Percentiles rank a stretch among this genome's conserved stretches.
phyloP scores from a whole-genome alignment of 2,329 filamentous ascomycete genomes.

The Chalaropsis thielavioides region DNA sequence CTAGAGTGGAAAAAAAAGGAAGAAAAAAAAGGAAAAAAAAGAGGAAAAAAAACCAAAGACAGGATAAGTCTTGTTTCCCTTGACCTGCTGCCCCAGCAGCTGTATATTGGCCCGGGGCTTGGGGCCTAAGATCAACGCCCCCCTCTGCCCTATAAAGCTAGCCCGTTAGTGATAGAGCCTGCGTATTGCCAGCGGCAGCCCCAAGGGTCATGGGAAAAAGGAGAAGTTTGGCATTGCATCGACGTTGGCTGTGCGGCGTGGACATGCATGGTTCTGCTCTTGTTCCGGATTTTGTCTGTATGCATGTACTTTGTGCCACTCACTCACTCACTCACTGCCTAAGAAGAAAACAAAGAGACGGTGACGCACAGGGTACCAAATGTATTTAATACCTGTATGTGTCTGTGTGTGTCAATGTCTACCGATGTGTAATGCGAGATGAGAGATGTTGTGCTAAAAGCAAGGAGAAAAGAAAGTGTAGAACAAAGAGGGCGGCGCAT shows the following conservation, averaged over 20 bases:
- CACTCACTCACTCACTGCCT: too few species aligned
- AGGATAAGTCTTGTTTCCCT: background rate
- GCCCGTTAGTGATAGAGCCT: background rate
- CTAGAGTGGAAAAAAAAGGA: too few species aligned
- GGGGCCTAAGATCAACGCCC: too few species aligned
- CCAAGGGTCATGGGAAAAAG: background rate
- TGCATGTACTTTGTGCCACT: background rate
- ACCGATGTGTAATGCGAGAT: constrained; percentile 2
- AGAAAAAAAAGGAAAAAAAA: background rate
- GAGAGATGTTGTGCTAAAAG: background rate
- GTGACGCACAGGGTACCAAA: too few species aligned
- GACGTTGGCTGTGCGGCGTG: background rate
- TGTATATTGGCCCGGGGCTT: too few species aligned
- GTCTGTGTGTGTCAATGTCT: background rate
- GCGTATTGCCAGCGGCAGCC: background rate
- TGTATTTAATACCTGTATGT: background rate
- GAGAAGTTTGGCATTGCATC: background rate
- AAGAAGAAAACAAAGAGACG: too few species aligned
- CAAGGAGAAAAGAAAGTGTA: background rate
- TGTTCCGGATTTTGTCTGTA: too few species aligned
- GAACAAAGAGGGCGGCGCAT: background rate
- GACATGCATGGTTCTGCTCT: too few species aligned
- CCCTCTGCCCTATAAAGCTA: too few species aligned
- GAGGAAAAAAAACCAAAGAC: background rate
- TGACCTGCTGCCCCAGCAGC: too few species aligned